Evolutionary conservation across 2,329 filamentous ascomycete species (phyloP).

Genomic region (Pyricularia sp.): DNA sequence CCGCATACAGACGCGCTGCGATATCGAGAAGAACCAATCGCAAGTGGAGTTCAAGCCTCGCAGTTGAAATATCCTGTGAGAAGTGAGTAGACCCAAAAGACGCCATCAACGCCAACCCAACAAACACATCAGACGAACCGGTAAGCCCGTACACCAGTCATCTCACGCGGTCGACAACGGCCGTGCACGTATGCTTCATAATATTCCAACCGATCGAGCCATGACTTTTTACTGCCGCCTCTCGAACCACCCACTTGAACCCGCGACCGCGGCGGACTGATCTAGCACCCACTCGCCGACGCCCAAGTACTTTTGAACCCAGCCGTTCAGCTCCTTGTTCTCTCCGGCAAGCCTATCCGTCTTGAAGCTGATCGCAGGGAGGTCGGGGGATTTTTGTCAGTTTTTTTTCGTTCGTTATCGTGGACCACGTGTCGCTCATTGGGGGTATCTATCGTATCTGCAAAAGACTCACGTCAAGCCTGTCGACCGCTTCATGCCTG

Average conservation of each 20-base stretch:
- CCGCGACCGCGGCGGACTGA: constrained; percentile 85
- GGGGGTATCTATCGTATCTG: not conserved
- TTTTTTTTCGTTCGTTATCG: constrained; percentile 6
- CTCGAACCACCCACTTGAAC: constrained; percentile 84
- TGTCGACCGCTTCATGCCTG: constrained; percentile 94
- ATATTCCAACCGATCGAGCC: not conserved
- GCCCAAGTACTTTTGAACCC: constrained; percentile 88
- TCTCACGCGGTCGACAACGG: not conserved
- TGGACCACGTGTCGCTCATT: not conserved
- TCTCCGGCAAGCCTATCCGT: constrained; percentile 72
- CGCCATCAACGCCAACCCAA: constrained; percentile 4
- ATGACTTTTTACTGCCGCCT: constrained; percentile 56
- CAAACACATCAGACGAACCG: not conserved
- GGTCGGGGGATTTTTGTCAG: constrained; percentile 37
- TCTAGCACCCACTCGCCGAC: constrained; percentile 99
- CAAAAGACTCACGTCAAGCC: constrained; percentile 78
- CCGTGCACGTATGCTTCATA: not conserved
- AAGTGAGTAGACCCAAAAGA: not conserved
- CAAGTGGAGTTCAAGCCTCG: not conserved
- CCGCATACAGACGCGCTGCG: not conserved
- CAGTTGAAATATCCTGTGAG: not conserved
- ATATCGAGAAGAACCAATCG: not conserved
- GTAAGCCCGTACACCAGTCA: not conserved
- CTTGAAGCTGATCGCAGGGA: constrained; percentile 65
- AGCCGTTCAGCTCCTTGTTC: constrained; percentile 73